Evolutionary conservation across 169 alveolate species (phyloP).

Genomic region (Besnoitia besnoiti): DNA sequence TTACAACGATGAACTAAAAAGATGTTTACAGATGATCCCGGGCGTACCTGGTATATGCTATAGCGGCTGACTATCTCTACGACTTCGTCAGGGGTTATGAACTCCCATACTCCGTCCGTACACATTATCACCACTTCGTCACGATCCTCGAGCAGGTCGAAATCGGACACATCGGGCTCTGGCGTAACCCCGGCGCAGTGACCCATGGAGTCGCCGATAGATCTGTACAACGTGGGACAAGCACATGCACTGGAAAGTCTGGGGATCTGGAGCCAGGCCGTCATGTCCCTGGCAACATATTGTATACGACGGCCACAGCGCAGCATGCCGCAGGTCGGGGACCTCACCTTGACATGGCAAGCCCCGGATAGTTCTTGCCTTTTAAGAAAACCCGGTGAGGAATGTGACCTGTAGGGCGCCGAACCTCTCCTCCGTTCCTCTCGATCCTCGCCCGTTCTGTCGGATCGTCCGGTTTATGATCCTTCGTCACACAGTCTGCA

Average conservation of each 20-base stretch:
- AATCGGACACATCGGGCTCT: slow-evolving; percentile 56
- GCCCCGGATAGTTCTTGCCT: slow-evolving; percentile 87
- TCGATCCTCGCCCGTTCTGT: background rate
- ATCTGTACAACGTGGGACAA: slow-evolving; percentile 51
- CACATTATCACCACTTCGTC: slow-evolving; percentile 81
- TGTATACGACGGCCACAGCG: too few species aligned
- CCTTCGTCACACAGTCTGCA: slow-evolving; percentile 42
- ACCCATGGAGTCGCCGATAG: slow-evolving; percentile 69
- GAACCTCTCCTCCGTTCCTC: slow-evolving; percentile 48
- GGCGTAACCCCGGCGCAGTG: slow-evolving; percentile 56
- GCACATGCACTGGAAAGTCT: too few species aligned
- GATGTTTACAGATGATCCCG: too few species aligned
- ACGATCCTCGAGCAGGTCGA: slow-evolving; percentile 65
- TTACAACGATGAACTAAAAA: too few species aligned
- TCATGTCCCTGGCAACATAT: too few species aligned
- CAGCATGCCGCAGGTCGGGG: background rate
- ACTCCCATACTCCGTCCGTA: slow-evolving; percentile 89
- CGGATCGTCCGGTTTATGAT: slow-evolving; percentile 56
- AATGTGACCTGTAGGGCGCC: slow-evolving; percentile 65
- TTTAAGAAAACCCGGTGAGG: slow-evolving; percentile 87
- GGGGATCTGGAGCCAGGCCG: too few species aligned
- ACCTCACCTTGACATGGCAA: slow-evolving; percentile 83
- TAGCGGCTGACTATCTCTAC: slow-evolving; percentile 73
- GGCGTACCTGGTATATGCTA: background rate
- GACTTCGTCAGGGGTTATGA: slow-evolving; percentile 84